Percentiles rank a stretch among this genome's conserved stretches.
Evolutionary conservation across 2,329 filamentous ascomycete species (phyloP).

Genomic region (Diaporthe australafricana): DNA sequence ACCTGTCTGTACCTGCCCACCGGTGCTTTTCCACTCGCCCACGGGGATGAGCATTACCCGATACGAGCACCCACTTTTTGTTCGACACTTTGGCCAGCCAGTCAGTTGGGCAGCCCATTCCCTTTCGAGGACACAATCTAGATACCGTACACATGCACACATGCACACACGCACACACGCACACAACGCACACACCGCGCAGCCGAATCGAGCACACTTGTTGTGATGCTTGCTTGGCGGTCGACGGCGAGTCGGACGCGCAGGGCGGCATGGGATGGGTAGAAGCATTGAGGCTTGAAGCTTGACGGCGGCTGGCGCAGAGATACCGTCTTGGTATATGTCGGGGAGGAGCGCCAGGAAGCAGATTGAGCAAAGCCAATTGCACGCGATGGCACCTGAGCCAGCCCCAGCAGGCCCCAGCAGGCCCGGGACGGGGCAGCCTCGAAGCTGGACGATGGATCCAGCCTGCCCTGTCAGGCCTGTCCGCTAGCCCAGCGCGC

Average conservation of each 20-base stretch:
- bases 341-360: background rate
- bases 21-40: too few relatives aligned
- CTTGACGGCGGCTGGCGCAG: conserved; percentile 19
- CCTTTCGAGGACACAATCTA: too few relatives aligned
- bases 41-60: background rate
- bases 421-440: background rate
- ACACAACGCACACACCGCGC: background rate
- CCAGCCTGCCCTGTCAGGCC: background rate
- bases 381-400: conserved; percentile 10
- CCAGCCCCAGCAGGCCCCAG: background rate
- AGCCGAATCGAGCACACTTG: too few relatives aligned
- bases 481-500: too few relatives aligned
- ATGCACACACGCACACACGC: background rate
- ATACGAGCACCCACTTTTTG: background rate
- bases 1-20: background rate
- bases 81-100: background rate
- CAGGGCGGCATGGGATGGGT: background rate
- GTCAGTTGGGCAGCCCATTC: too few relatives aligned
- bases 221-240: background rate
- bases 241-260: background rate
- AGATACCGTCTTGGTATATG: conserved; percentile 21
- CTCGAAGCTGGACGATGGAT: background rate
- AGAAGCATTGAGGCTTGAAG: conserved; percentile 28
- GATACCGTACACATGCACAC: background rate
- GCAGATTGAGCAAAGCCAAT: conserved; percentile 20